Evolutionary conservation across 345 rosid genomes (phyloP).

Genomic region (Melaleuca quinquenervia): DNA sequence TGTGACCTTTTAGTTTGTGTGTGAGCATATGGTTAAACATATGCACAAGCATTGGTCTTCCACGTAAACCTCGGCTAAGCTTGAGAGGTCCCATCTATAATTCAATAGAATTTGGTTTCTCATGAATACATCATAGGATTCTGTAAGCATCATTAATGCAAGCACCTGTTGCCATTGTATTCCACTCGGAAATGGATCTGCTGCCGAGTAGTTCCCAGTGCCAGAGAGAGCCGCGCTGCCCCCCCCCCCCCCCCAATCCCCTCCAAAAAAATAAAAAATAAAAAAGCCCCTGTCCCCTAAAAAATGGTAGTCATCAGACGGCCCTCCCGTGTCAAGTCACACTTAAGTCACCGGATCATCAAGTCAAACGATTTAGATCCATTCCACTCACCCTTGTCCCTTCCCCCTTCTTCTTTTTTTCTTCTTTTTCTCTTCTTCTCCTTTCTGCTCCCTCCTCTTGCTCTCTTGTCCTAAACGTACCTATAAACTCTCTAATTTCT

Average conservation of each 20-base stretch:
- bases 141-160: not conserved
- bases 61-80: not conserved
- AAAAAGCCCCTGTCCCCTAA: too few species aligned
- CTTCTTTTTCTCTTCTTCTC: not conserved
- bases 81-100: not conserved
- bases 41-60: not conserved
- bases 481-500: not conserved
- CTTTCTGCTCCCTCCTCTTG: too few species aligned
- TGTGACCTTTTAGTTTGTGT: not conserved
- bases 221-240: too few species aligned
- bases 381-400: too few species aligned
- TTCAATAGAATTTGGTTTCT: not conserved
- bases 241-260: too few species aligned
- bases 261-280: too few species aligned
- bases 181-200: too few species aligned
- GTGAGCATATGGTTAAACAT: not conserved
- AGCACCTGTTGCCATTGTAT: not conserved
- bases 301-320: too few species aligned
- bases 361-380: too few species aligned
- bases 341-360: too few species aligned
- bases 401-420: rapidly evolving
- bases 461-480: not conserved
- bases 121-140: not conserved
- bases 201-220: too few species aligned
- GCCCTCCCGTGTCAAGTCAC: too few species aligned